Base-by-base conservation (phyloP, 805 yeast species). In the Candida tallmaniae region DNA sequence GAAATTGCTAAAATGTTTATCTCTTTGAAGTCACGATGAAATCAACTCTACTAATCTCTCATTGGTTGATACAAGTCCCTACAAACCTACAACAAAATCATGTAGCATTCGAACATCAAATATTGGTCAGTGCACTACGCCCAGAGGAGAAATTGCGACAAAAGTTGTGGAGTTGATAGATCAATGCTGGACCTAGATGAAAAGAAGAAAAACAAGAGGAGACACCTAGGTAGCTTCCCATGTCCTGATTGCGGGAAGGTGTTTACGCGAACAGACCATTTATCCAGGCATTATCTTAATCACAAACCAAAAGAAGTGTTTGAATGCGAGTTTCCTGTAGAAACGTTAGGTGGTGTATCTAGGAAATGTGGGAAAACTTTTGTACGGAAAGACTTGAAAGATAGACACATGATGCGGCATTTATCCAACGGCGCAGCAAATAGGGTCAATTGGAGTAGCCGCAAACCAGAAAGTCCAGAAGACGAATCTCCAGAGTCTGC, bases 201-300 rank as follows among this genome's bases (percentile, higher is more conserved):
- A 15, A 30, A 20, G 28, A 21, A 16, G 24, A 34, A 35, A 29
- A 29, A 26, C 23, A 42, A 39, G 18, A 24, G 31, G 20, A 35
- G 47, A 24, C 47, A 58, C 6, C 27, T 52, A n/a, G 66, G 66
- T 3, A 47, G 50, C 5, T 60, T 50, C 34, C 56, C 58, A 1
- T 61, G 67, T 39, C 56, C 54, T 28, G 68, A 68, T 23, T 80
- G 86, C 46, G 63, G 58, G 24, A 80, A 79, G 48, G 58, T 63
- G 13, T 80, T 80, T 45, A 70, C 75, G 15, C 50, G 86, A 32
- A 70, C 78, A 2, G 86, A 80, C 47, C 86, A 80, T 56, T 52
- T 80, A 11, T 68, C 83, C 2, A 58, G 86, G 32, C 86, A 80
- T 49, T 70, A 75, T 47, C 60, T 80, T 32, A 80, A 80, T 49